Conservation (phyloP, 345 rosid genomes). For the Eucalyptus curtisii region DNA sequence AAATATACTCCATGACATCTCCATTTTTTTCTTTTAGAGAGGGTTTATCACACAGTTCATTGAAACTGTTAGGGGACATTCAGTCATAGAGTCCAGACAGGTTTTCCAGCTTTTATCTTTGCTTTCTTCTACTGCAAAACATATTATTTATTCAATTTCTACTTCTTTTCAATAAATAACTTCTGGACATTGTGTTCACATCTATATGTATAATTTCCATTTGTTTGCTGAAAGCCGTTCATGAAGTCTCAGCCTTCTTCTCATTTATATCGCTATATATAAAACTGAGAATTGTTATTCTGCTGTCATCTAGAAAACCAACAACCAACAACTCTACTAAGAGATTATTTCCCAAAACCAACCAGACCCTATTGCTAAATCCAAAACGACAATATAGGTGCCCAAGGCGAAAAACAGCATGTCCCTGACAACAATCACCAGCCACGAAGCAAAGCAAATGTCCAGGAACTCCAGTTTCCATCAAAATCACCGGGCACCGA, state of each 20-base stretch:
- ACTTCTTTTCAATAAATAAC: not conserved
- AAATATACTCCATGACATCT: not conserved
- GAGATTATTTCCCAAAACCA: not conserved
- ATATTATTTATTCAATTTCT: not conserved
- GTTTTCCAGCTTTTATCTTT: not conserved
- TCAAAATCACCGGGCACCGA: not conserved
- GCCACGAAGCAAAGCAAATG: not conserved
- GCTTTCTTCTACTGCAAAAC: not conserved
- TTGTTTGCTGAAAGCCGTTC: not conserved
- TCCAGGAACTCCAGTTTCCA: not conserved
- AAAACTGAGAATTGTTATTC: not conserved
- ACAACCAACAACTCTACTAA: not conserved
- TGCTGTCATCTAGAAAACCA: not conserved
- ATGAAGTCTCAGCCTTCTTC: not conserved
- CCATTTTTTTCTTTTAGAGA: not conserved
- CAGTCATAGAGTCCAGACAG: not conserved
- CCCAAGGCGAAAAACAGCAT: not conserved
- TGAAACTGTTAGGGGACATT: not conserved
- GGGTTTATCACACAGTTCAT: not conserved
- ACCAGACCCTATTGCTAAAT: not conserved
- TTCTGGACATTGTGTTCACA: not conserved
- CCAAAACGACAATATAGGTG: not conserved
- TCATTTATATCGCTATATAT: not conserved
- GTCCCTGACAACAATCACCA: not conserved
- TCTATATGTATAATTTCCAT: not conserved